Base-by-base conservation (phyloP, 768 basidiomycete species). In the Polyporus arcularius region DNA sequence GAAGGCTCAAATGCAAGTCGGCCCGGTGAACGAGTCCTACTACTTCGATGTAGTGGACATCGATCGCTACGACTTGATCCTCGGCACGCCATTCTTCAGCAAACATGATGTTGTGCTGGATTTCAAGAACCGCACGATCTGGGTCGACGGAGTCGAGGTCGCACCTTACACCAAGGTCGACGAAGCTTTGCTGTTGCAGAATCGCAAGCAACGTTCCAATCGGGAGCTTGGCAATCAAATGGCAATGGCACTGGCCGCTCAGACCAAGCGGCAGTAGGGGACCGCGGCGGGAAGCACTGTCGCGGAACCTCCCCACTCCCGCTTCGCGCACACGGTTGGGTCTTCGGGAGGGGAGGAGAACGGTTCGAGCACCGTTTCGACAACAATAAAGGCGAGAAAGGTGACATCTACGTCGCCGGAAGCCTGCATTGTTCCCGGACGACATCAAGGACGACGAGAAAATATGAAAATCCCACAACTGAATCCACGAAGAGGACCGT, bases 31-130 rank as follows among this genome's bases (percentile, higher is more conserved):
- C 16, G 41, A 35, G 4, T n/a, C 4, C 0, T 18, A 42, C n/a
- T 52, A 62, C 30, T 32, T 57, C 39, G 60, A 61, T 31, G 35
- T 61, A 2, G 54, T 61, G 15, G 43, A 61, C 32, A 35, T 61
- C 18, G 40, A 55, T 30, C 38, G 48, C 6, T 80, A 81, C 46
- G 75, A 82, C 21, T 9, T 59, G 0, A 62, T 72, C 11, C 35
- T 71, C 14, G 68, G 72, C 11, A 72, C 67, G 0, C 69, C 67
- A 12, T 73, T 73, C 51, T 18, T 71, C 1, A 54, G n/a, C 43
- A 61, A 71, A 45, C 66, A 39, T 10, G 31, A 28, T 2, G 35
- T 46, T 4, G n/a, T 48, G 2, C n/a, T 49, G 4, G 45, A 49
- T 31, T 49, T 57, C 18, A 35, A 39, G 45, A 47, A 48, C 31